phyloP scores from a whole-genome alignment of 306 rosid species.

The Quercus parvula region DNA sequence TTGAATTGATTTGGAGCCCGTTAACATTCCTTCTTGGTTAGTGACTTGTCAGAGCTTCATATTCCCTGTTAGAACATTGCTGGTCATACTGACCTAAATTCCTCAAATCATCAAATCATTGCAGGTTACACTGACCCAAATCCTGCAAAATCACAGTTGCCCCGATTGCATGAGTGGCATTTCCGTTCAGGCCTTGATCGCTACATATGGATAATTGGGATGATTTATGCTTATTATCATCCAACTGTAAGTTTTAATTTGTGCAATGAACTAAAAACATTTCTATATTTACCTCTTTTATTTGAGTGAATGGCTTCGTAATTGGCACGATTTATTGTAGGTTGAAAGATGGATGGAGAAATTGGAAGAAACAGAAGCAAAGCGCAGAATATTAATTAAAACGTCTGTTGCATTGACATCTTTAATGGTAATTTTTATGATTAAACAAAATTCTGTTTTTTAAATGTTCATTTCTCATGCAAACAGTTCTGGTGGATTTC shows the following conservation, averaged over 20 bases:
- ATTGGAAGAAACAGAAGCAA: slow-evolving; percentile 81
- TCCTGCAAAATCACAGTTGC: slow-evolving; percentile 52
- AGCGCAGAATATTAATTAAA: slow-evolving; percentile 76
- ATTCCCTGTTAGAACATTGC: slow-evolving; percentile 15
- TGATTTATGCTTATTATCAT: slow-evolving; percentile 95
- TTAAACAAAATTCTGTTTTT: slow-evolving; percentile 6
- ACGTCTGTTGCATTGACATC: slow-evolving; percentile 52
- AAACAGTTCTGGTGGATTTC: slow-evolving; percentile 26
- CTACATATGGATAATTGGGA: slow-evolving; percentile 95
- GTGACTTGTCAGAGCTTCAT: slow-evolving; percentile 29
- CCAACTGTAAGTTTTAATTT: slow-evolving; percentile 69
- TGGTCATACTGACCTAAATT: slow-evolving; percentile 28
- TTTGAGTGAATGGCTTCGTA: slow-evolving; percentile 13
- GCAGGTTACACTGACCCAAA: slow-evolving; percentile 76
- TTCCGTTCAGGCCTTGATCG: slow-evolving; percentile 98
- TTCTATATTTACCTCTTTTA: not conserved
- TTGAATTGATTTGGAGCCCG: slow-evolving; percentile 87
- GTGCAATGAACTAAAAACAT: slow-evolving; percentile 2
- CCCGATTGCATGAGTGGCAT: slow-evolving; percentile 90
- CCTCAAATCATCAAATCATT: slow-evolving; percentile 13
- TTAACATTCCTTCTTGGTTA: slow-evolving; percentile 77
- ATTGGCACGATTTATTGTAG: slow-evolving; percentile 39
- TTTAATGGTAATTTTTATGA: slow-evolving; percentile 44
- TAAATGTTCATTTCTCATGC: slow-evolving; percentile 15
- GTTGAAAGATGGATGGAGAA: slow-evolving; percentile 96